A percentile compares a stretch with the other conserved stretches of the same genome.
Conservation (phyloP, 768 basidiomycete genomes). For the Russula abietina region DNA sequence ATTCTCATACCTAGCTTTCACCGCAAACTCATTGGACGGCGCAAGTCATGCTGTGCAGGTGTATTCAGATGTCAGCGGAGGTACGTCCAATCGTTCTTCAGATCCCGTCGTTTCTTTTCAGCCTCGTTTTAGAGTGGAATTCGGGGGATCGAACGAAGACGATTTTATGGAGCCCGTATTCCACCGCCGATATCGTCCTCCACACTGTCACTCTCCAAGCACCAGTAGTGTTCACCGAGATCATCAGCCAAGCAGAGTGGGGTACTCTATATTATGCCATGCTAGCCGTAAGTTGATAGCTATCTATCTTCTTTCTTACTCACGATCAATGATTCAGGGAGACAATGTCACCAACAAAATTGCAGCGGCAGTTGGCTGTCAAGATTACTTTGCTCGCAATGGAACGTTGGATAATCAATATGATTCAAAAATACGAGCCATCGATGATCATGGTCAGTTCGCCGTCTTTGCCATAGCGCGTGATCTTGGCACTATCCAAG, state of each 20-base stretch:
- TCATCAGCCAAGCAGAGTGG: too few species aligned
- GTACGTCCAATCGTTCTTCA: too few species aligned
- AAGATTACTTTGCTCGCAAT: constrained; percentile 20
- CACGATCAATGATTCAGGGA: constrained; percentile 3
- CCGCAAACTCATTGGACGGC: too few species aligned
- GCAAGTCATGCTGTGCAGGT: too few species aligned
- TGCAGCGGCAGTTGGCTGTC: constrained; percentile 11
- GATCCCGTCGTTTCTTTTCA: not conserved
- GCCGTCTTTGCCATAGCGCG: constrained; percentile 28
- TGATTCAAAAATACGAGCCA: constrained; percentile 17
- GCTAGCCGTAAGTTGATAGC: too few species aligned
- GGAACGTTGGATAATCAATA: constrained; percentile 23
- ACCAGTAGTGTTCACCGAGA: too few species aligned
- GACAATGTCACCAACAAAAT: constrained; percentile 20
- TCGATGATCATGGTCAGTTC: constrained; percentile 14
- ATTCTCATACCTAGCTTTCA: constrained; percentile 25
- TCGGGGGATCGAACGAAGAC: constrained; percentile 16
- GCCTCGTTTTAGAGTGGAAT: constrained; percentile 24
- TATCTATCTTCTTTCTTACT: too few species aligned
- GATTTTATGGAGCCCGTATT: constrained; percentile 11
- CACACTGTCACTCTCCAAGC: too few species aligned
- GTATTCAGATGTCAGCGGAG: too few species aligned
- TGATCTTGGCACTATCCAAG: constrained; percentile 6
- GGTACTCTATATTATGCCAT: too few species aligned
- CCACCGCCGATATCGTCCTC: not conserved